Percentiles rank a stretch among this genome's conserved stretches.
These are phyloP conservation scores for Pseudogymnoascus sp. DNA, from an alignment of 2,329 filamentous ascomycete genomes.

Conservation along the genomic window DNA sequence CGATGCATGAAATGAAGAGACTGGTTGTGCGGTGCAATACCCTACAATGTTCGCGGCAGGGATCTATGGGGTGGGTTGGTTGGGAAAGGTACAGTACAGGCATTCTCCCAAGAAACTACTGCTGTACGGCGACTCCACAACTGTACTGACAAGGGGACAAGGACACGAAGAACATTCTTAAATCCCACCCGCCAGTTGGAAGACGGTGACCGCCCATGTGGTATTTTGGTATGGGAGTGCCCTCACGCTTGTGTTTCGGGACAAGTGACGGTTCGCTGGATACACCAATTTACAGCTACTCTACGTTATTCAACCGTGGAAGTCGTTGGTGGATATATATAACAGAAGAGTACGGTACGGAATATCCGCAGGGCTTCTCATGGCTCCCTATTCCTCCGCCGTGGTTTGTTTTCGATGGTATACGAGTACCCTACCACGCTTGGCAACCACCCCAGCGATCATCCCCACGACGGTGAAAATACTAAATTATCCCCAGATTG, in stretches of 20 bases:
- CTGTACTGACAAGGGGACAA: neutral
- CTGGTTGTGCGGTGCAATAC: neutral
- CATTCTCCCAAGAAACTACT: neutral
- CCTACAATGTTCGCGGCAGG: neutral
- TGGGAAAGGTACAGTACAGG: neutral
- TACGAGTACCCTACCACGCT: neutral
- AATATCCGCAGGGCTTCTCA: neutral
- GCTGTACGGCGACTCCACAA: neutral
- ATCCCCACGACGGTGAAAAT: neutral
- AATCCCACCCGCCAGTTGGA: neutral
- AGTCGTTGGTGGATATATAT: neutral
- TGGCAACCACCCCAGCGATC: neutral
- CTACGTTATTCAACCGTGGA: neutral
- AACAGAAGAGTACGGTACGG: neutral
- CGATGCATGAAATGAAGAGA: neutral
- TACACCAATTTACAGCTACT: neutral
- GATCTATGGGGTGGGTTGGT: neutral
- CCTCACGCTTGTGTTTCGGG: neutral
- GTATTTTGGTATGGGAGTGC: neutral
- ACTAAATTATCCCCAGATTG: neutral
- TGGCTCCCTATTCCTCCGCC: neutral
- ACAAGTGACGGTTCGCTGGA: neutral
- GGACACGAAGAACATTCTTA: conserved; percentile 2
- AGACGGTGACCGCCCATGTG: neutral
- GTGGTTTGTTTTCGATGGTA: neutral